Conservation (phyloP, 768 basidiomycete genomes). For the Russula foetens region DNA sequence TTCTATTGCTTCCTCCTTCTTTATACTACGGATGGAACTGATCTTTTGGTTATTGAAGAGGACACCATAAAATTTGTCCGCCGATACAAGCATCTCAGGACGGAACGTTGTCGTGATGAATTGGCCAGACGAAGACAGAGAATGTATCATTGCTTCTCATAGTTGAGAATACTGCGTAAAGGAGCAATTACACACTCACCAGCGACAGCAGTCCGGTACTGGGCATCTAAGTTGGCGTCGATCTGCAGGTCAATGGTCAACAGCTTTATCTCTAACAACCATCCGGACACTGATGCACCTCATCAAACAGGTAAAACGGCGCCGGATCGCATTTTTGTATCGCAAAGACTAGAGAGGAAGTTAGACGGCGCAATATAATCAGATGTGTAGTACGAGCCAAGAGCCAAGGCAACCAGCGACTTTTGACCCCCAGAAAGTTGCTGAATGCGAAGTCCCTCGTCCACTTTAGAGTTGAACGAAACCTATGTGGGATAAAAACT, state of each 20-base stretch:
- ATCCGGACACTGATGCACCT: constrained; percentile 37
- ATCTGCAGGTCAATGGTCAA: constrained; percentile 42
- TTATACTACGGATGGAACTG: constrained; percentile 80
- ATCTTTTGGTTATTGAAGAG: constrained; percentile 95
- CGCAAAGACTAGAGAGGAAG: constrained; percentile 66
- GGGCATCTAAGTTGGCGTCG: constrained; percentile 95
- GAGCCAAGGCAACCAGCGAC: constrained; percentile 90
- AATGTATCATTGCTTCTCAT: constrained; percentile 81
- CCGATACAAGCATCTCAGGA: constrained; percentile 91
- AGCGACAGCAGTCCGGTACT: constrained; percentile 95
- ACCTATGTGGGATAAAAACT: constrained; percentile 43
- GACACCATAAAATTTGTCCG: constrained; percentile 97
- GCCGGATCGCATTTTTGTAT: constrained; percentile 99
- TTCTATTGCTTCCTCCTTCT: constrained; percentile 83
- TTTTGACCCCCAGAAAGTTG: constrained; percentile 98
- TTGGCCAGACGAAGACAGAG: constrained; percentile 78
- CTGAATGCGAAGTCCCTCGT: constrained; percentile 93
- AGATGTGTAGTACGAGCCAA: constrained; percentile 42
- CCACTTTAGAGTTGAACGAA: constrained; percentile 97
- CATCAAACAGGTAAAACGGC: constrained; percentile 99
- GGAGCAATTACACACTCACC: constrained; percentile 41
- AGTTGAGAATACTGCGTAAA: neutral
- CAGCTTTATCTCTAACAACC: neutral
- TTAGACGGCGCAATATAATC: constrained; percentile 1
- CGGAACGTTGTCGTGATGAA: constrained; percentile 99